Evolutionary conservation across 805 yeast species (phyloP), one percentile per base, ranked within the genome.

Genomic region (Wickerhamomyces canadensis): DNA sequence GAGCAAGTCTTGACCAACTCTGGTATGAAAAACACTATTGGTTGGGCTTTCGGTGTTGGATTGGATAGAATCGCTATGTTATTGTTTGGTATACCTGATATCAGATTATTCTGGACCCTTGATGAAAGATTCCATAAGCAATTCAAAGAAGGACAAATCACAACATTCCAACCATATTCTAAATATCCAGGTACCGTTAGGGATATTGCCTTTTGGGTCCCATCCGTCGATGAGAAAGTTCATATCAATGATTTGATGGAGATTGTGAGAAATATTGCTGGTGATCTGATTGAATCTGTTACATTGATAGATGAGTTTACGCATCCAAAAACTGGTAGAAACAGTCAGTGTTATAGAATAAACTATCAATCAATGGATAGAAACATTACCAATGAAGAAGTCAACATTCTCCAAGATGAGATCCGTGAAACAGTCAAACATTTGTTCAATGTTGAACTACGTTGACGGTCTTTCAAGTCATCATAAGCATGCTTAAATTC

Each of bases 11-110:
- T 87, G 27, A 65, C 74, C 17, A 83, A 81, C 47, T 74, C 96
- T 1, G 94, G 86, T 0, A 67, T 80, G 35, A 62, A 71, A 18
- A 71, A 77, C 42, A 74, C 78, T 18, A 69, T 91, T 31, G 94
- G 96, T 3, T 93, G 98, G 98, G 98, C 98, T 2, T 93, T 93
- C 64, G 98, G 98, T 15, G 70, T 93, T 35, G 98, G 98, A 0
- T 68, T 93, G 34, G 98, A 93, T 59, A 72, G 98, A 54, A 77
- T 91, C 41, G 98, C 98, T 26, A 93, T 93, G 98, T 65, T 93
- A 15, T 67, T 93, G 35, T 93, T 89, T 63, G 96, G 94, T 17
- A 82, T 93, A 32, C 98, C 98, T 2, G 98, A 93, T 57, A 93
- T 93, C 44, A 71, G 98, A 45, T 64, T 91, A 33, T 86, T 93